These are phyloP conservation scores for Pseudotulostoma volvatum DNA, from an alignment of 495 filamentous ascomycete genomes.

Conservation along the genomic window DNA sequence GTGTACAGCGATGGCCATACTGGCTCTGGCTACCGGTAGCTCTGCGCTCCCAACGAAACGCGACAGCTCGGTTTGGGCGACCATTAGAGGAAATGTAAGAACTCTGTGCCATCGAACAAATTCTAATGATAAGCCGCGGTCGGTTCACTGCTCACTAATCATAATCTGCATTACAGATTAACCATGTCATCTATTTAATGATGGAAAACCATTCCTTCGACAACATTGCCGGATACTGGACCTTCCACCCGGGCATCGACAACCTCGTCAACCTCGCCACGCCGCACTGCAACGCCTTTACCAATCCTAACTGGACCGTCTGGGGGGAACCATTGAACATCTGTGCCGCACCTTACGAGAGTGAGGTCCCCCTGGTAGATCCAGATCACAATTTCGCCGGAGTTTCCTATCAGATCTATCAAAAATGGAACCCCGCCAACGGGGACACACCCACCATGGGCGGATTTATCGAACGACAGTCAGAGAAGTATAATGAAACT, in stretches of 20 bases:
- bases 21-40: conserved; percentile 6
- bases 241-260: conserved; percentile 25
- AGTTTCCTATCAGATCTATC: conserved; percentile 24
- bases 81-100: conserved; percentile 18
- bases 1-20: conserved; percentile 3
- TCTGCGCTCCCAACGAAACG: conserved; percentile 9
- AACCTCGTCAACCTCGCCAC: conserved; percentile 15
- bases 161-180: no score
- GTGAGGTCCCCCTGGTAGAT: conserved; percentile 23
- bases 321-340: conserved; percentile 24
- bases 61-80: conserved; percentile 9
- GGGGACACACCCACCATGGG: conserved; percentile 25
- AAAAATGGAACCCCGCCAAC: conserved; percentile 23
- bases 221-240: conserved; percentile 29
- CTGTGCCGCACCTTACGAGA: conserved; percentile 24
- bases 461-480: conserved; percentile 28
- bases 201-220: conserved; percentile 33
- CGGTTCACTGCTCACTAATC: no score
- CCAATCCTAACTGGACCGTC: conserved; percentile 28
- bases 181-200: conserved; percentile 29
- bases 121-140: not conserved
- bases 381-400: conserved; percentile 30
- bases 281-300: conserved; percentile 26
- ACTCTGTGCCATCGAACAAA: not conserved
- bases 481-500: conserved; percentile 23